Evolutionary conservation across 1,284 basidiomycete species (phyloP), one percentile per base, ranked within the genome.

Genomic region (Microbotryum saponariae): DNA sequence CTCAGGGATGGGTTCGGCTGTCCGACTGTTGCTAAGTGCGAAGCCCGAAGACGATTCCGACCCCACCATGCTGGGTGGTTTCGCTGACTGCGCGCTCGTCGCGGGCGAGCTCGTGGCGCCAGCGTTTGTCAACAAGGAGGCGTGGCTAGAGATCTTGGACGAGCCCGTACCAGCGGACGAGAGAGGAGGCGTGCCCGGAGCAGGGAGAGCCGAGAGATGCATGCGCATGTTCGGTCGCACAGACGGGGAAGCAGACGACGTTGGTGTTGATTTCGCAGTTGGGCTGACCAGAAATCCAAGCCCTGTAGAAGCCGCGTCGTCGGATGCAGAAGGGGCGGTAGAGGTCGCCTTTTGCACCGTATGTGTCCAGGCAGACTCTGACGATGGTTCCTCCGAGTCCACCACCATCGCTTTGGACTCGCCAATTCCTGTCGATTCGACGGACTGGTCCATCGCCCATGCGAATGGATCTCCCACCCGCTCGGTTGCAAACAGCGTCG

Each of bases 401-500:
- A 6, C n/a, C 2, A 51, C 21, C 10, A 33, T 51, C 27, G 48
- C 20, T 33, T 50, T 50, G 37, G 51, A 57, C 27, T 37, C 37
- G 25, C 27, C 21, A 21, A 23, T 48, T 23, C 51, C 50, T 42
- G 37, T 42, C 37, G 4, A 12, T 12, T 3, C 37, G 4, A 42
- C 37, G 21, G 12, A 21, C 42, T 25, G 21, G 20, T 21, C 29
- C 33, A 21, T 23, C 12, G 33, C 6, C 25, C 48, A 31, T 49
- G 31, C 33, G 4, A 42, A 42, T 42, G 37, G 37, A 10, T 42
- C 37, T 12, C 29, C 12, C 48, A 57, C 6, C 25, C 21, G n/a
- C 56, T 57, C 18, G 48, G 48, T 51, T 48, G 46, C 23, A 27
- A 25, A n/a, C 12, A 21, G 49, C 37, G 63, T 64, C 14, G 63